Percentiles rank a stretch among this genome's conserved stretches.
Conservation (phyloP, 768 basidiomycete species). For the Leccinum barrowsii region DNA sequence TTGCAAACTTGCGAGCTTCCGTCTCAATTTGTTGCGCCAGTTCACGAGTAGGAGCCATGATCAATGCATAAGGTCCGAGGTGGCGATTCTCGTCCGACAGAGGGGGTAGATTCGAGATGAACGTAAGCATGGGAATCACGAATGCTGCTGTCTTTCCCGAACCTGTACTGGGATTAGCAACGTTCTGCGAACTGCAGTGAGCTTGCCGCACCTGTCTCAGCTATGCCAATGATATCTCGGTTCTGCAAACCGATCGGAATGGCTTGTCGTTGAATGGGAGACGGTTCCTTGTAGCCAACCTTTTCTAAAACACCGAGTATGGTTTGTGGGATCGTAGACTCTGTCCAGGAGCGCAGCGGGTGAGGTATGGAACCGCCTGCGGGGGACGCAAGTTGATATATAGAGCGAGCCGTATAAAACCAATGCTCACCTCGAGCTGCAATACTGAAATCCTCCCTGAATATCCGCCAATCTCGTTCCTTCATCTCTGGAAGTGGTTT, state of each 20-base stretch:
- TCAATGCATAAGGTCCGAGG: slow-evolving; percentile 89
- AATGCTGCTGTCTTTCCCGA: slow-evolving; percentile 99
- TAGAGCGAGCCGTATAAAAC: neutral
- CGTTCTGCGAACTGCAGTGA: neutral
- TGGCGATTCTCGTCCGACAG: slow-evolving; percentile 93
- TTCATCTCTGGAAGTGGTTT: slow-evolving; percentile 90
- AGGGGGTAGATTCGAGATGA: slow-evolving; percentile 81
- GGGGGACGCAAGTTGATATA: slow-evolving; percentile 3
- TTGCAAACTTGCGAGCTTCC: slow-evolving; percentile 89
- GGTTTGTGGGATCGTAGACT: slow-evolving; percentile 74
- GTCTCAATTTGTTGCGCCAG: slow-evolving; percentile 95
- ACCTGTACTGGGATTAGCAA: slow-evolving; percentile 44
- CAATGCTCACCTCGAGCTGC: slow-evolving; percentile 70
- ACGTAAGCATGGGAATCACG: slow-evolving; percentile 95
- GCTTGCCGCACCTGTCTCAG: slow-evolving; percentile 78
- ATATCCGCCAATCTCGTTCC: slow-evolving; percentile 98
- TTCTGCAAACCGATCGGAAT: slow-evolving; percentile 98
- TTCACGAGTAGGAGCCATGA: slow-evolving; percentile 96
- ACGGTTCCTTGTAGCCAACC: slow-evolving; percentile 97
- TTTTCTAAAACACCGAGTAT: slow-evolving; percentile 83
- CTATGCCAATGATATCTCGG: slow-evolving; percentile 96
- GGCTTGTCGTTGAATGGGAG: slow-evolving; percentile 95
- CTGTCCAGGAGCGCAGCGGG: slow-evolving; percentile 88
- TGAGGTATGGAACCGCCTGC: slow-evolving; percentile 90
- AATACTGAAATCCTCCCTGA: slow-evolving; percentile 97